Percentiles rank a stretch among this genome's conserved stretches.
phyloP scores from a whole-genome alignment of 2,329 filamentous ascomycete species.

The Fusarium irregulare region DNA sequence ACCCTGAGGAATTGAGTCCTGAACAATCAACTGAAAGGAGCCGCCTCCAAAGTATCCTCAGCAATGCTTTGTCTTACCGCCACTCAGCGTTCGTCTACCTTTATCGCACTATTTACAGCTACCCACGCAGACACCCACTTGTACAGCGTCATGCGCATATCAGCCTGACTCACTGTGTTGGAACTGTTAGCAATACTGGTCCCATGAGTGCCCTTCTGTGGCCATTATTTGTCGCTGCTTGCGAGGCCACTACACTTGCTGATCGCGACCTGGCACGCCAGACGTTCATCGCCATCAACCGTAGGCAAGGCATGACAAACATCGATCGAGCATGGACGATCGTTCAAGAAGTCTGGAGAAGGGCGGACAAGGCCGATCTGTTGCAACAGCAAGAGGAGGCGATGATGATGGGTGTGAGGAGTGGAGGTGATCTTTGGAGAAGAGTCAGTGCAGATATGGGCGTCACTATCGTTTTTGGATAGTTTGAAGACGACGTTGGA shows the following conservation, averaged over 20 bases:
- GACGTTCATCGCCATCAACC: conserved; percentile 65
- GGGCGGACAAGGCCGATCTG: conserved; percentile 56
- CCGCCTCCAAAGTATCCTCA: conserved; percentile 64
- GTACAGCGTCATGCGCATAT: conserved; percentile 66
- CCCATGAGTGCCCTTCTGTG: conserved; percentile 73
- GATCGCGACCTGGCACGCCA: conserved; percentile 64
- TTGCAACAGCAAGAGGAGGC: conserved; percentile 43
- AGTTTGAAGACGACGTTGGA: conserved; percentile 3
- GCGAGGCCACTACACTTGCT: conserved; percentile 63
- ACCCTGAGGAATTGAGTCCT: conserved; percentile 40
- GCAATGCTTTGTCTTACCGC: conserved; percentile 70
- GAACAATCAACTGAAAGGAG: conserved; percentile 51
- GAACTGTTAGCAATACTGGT: conserved; percentile 65
- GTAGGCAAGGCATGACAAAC: conserved; percentile 73
- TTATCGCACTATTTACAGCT: conserved; percentile 65
- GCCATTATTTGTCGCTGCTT: conserved; percentile 72
- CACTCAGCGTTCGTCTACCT: conserved; percentile 69
- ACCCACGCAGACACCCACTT: conserved; percentile 57
- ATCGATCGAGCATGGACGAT: conserved; percentile 71
- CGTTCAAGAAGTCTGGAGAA: conserved; percentile 70
- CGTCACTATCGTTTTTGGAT: conserved; percentile 68
- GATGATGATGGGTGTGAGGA: conserved; percentile 30
- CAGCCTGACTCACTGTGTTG: conserved; percentile 64
- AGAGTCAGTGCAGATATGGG: conserved; percentile 68
- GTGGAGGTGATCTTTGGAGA: conserved; percentile 63